Base-by-base conservation (phyloP, 192 early-diverging fungal genomes). In the Coemansia sp. region DNA sequence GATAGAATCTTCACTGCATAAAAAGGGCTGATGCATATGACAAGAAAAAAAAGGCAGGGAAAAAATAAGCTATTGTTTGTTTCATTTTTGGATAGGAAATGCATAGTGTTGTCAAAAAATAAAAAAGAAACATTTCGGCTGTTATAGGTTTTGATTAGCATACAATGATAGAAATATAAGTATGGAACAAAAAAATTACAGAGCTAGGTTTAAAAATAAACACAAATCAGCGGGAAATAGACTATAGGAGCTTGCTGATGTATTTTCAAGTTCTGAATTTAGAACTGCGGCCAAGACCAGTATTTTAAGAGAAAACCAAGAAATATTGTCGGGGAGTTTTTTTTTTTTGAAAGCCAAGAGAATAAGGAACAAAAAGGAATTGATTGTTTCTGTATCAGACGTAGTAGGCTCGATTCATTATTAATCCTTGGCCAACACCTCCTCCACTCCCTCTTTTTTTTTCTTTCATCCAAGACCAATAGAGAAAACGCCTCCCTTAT, bases 341-440 rank as follows among this genome's bases (percentile, higher is more conserved):
- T 57, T 33, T 14, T 48, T 52, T 28, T 33, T 48, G 32, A 35
- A 66, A 66, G 48, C 48, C 52, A 54, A 54, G 53, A 54, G 17
- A 54, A 7, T 15, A 28, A 41, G 39, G 39, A 41, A 41, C 39
- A 41, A 41, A 41, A 41, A 41, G 5, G 39, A 41, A 41, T 41
- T 41, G 22, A 28, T 28, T 28, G 22, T 28, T 28, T 28, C 1
- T 28, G 22, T 28, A 28, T 28, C 22, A 28, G 22, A 28, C 22
- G 22, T 28, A 28, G 22, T 28, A 28, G 22, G 22, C 22, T 28
- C 22, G 22, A 28, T 28, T 28, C 22, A 28, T 28, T 28, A 28
- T 28, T 28, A 28, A 28, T 1, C 22, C 22, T 28, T 28, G 22
- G n/a, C n/a, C n/a, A n/a, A n/a, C n/a, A n/a, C n/a, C n/a, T n/a